Conservation (phyloP, 345 rosid species). For the Gossypium ekmanianum region DNA sequence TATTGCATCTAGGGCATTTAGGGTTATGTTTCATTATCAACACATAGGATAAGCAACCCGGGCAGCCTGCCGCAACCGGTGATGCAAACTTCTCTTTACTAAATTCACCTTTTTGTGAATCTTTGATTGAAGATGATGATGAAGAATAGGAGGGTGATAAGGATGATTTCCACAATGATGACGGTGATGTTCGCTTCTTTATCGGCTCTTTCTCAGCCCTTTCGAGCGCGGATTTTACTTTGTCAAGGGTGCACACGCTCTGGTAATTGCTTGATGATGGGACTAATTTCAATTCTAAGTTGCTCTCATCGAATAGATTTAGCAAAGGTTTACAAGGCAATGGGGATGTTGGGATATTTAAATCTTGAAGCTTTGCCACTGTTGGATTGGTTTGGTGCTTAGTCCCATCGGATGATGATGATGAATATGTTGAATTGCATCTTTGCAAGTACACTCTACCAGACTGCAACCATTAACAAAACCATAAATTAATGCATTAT, state of each 20-base stretch:
- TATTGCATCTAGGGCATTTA: constrained; percentile 74
- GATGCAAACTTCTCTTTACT: constrained; percentile 22
- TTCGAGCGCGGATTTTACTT: constrained; percentile 76
- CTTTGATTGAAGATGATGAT: constrained; percentile 35
- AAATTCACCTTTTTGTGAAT: constrained; percentile 19
- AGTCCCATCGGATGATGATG: constrained; percentile 33
- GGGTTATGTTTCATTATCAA: constrained; percentile 58
- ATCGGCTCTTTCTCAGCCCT: constrained; percentile 54
- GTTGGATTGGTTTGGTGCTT: constrained; percentile 39
- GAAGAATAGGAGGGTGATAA: constrained; percentile 45
- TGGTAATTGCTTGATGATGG: constrained; percentile 37
- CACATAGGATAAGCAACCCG: constrained; percentile 78
- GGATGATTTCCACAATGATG: constrained; percentile 35
- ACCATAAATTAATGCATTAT: not conserved
- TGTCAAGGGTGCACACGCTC: constrained; percentile 90
- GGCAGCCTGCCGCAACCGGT: constrained; percentile 72
- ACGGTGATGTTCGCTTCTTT: constrained; percentile 34
- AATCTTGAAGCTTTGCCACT: constrained; percentile 55
- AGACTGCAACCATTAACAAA: constrained; percentile 47
- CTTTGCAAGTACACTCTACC: constrained; percentile 77
- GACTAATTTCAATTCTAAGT: constrained; percentile 43
- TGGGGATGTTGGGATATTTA: constrained; percentile 54
- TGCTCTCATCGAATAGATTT: constrained; percentile 49
- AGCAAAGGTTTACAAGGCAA: constrained; percentile 31
- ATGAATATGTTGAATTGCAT: constrained; percentile 48